Base-by-base conservation (phyloP, 352 stramenopile species). In the Globisporangium nunn region DNA sequence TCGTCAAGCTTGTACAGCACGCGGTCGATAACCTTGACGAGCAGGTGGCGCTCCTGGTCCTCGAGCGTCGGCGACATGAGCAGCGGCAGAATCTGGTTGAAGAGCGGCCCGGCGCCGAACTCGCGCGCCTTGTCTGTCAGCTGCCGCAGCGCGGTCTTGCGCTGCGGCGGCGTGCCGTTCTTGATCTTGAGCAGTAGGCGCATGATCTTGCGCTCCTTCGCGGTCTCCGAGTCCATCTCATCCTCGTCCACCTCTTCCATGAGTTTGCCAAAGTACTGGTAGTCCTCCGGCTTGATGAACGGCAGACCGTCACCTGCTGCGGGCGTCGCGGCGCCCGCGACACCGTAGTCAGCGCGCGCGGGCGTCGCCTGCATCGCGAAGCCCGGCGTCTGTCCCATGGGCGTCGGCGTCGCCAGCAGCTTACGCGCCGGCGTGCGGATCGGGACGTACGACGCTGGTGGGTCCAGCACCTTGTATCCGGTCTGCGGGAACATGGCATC, bases 21-120 rank as follows among this genome's bases (percentile, higher is more conserved):
- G 43, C 97, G 95, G 69, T 99, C 97, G 63, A 99, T 99, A 15
- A 99, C 96, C 71, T 99, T 99, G 30, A 99, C 96, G 12, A 99
- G 78, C 62, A 99, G 86, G 64, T 99, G 97, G 3, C 97, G 83
- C 65, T 99, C 97, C 68, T 99, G 97, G 73, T 99, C 96, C 66
- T 99, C 97, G 5, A 99, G 78, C 17, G 96, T 98, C 12, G 96
- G 96, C 15, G 93, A 98, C 96, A 99, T 99, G 15, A 99, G 78
- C 57, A 99, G 71, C 5, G 97, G 97, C 54, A 99, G 75, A 54
- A 99, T 99, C 76, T 99, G 96, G 77, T 99, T 98, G 70, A 99
- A 99, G 23, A 99, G 75, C 18, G 96, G 85, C 11, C 93, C 96
- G 10, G 97, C 96, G 50, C 97, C 97, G 71, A 99, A 98, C 29